Conservation (phyloP, 768 basidiomycete species). For the Amanita brunnescens region DNA sequence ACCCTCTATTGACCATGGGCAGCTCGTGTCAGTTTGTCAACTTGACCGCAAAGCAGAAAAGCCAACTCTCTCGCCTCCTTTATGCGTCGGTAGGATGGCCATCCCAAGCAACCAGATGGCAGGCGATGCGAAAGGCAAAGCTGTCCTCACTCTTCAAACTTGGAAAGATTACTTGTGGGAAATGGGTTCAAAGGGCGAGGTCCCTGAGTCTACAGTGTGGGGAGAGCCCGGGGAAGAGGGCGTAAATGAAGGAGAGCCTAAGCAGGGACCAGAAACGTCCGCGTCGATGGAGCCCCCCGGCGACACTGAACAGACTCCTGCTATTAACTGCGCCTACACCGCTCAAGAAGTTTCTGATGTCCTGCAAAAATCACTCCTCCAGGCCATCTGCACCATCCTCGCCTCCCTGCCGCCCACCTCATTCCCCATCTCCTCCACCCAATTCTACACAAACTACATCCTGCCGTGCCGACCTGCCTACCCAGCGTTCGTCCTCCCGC, state of each 20-base stretch:
- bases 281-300: neutral
- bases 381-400: slow-evolving; percentile 49
- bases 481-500: slow-evolving; percentile 29
- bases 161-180: slow-evolving; percentile 76
- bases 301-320: neutral
- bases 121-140: slow-evolving; percentile 59
- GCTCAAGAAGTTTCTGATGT: slow-evolving; percentile 45
- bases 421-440: slow-evolving; percentile 72
- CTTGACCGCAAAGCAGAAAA: slow-evolving; percentile 26
- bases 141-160: slow-evolving; percentile 61
- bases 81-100: slow-evolving; percentile 73
- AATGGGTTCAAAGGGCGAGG: slow-evolving; percentile 54
- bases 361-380: slow-evolving; percentile 54
- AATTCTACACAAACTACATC: slow-evolving; percentile 68
- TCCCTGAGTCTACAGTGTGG: slow-evolving; percentile 35
- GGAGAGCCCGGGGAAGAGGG: slow-evolving; percentile 13
- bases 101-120: slow-evolving; percentile 40
- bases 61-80: slow-evolving; percentile 40
- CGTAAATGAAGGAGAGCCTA: slow-evolving; percentile 11
- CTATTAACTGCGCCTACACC: slow-evolving; percentile 15
- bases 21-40: slow-evolving; percentile 58
- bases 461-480: slow-evolving; percentile 76
- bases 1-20: slow-evolving; percentile 29
- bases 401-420: slow-evolving; percentile 36
- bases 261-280: neutral